Percentiles rank a stretch among this genome's conserved stretches.
phyloP scores from a whole-genome alignment of 169 alveolate genomes.

The Fabrea salina region DNA sequence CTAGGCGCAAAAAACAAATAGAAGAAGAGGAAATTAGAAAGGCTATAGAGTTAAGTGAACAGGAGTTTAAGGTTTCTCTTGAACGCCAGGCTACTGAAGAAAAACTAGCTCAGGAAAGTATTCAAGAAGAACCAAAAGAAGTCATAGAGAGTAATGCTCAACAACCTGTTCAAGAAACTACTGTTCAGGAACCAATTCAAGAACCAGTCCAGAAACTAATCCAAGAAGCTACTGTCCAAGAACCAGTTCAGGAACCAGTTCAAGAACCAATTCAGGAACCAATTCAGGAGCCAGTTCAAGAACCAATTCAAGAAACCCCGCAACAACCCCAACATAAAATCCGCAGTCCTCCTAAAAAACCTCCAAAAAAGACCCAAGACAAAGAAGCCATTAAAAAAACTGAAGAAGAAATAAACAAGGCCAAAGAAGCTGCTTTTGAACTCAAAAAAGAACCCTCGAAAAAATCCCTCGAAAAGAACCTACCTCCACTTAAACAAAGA shows the following conservation, averaged over 20 bases:
- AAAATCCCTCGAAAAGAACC: no score
- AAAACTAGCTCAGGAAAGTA: not conserved
- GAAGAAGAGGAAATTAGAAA: constrained; percentile 23
- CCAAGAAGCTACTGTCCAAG: no score
- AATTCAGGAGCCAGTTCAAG: no score
- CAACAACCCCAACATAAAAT: no score
- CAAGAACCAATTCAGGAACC: no score
- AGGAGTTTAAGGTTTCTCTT: not conserved
- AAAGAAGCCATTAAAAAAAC: not conserved
- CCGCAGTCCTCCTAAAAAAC: no score
- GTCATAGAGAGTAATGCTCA: not conserved
- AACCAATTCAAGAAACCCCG: no score
- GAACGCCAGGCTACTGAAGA: not conserved
- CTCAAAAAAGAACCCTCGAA: no score
- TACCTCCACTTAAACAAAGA: no score
- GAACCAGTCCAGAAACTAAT: no score
- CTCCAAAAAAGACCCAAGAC: not conserved
- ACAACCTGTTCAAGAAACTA: not conserved
- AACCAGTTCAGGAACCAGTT: no score
- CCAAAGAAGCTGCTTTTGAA: not conserved
- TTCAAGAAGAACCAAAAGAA: not conserved
- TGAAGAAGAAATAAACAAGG: not conserved
- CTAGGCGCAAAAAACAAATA: not conserved
- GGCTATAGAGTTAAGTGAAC: not conserved
- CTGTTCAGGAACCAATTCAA: no score